Base-by-base conservation (phyloP, 345 rosid genomes). In the Linum usitatissimum region DNA sequence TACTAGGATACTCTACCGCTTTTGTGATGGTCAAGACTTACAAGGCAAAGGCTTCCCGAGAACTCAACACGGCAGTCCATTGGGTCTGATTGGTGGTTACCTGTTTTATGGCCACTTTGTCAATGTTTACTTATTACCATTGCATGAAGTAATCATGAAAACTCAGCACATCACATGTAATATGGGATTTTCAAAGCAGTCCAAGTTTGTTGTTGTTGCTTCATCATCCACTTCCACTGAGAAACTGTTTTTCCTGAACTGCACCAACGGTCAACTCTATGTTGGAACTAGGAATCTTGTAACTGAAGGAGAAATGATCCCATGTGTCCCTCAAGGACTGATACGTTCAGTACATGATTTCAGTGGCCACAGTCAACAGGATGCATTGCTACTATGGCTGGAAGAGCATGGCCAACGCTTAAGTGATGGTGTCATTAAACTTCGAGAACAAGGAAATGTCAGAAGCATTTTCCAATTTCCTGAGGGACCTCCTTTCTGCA, bases 81-180 rank as follows among this genome's bases (percentile, higher is more conserved):
- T 78, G 63, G 97, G 97, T 34, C 68, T 90, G 36, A 93, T 93
- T 28, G 99, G 97, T 42, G 99, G 96, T 17, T 90, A 93, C 48
- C 64, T 74, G 38, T 74, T 78, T 17, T 83, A 81, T 64, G 0
- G 38, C 9, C 83, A 82, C 40, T 53, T 60, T 10, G 87, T 90
- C 57, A 90, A 93, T 75, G 97, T 93, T 34, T 79, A 66, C 70
- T 69, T 90, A 66, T 75, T 86, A 36, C 84, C 92, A 60, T 64
- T 93, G 38, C 59, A 64, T 17, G 72, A 78, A 39, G 71, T 90
- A 18, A 76, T 88, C 1, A 60, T n/a, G 49, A 72, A 74, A 42
- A 86, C 97, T 14, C 70, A 36, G 61, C 65, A 67, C 20, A 66
- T 78, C 3, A 42, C 60, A 19, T 58, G 56, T 2, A 72, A 68